phyloP scores from a whole-genome alignment of 2,329 filamentous ascomycete species.

The Apiospora marii region DNA sequence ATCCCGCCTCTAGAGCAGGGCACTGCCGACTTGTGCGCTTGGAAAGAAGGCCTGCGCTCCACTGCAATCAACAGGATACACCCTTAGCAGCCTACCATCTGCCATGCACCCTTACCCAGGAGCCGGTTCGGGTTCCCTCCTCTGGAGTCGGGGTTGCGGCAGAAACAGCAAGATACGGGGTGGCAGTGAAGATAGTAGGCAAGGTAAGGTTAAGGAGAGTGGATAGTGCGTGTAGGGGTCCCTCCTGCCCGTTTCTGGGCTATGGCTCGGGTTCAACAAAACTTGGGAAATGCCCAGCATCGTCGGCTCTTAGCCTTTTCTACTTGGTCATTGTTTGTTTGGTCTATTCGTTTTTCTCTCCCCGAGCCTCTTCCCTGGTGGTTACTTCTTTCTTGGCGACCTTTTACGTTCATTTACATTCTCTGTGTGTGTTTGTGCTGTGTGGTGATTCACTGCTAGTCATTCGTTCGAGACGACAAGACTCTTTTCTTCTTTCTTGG shows the following conservation, averaged over 20 bases:
- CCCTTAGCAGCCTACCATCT: not conserved
- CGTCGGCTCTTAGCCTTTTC: not conserved
- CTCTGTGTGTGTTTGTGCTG: not conserved
- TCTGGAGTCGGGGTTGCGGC: not conserved
- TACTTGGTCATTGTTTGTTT: slow-evolving; percentile 20
- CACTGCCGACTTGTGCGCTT: not conserved
- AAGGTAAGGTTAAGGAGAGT: not conserved
- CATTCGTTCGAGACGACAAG: slow-evolving; percentile 13
- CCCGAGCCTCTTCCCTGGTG: slow-evolving; percentile 2
- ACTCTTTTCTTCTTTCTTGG: not conserved
- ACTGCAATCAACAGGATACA: not conserved
- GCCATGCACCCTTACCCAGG: not conserved
- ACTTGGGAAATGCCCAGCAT: slow-evolving; percentile 13
- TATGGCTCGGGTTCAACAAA: not conserved
- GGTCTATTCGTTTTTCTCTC: not conserved
- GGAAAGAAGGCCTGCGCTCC: not conserved
- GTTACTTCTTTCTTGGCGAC: slow-evolving; percentile 17
- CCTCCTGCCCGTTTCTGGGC: not conserved
- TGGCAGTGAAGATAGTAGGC: not conserved
- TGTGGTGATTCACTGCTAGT: not conserved
- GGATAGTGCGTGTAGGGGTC: not conserved
- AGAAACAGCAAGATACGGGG: slow-evolving; percentile 2
- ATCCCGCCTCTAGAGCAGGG: not conserved
- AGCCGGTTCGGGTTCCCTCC: not conserved
- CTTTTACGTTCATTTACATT: slow-evolving; percentile 1